Conservation (phyloP, 2,329 filamentous ascomycete species). For the Colletotrichum tamarilloi region DNA sequence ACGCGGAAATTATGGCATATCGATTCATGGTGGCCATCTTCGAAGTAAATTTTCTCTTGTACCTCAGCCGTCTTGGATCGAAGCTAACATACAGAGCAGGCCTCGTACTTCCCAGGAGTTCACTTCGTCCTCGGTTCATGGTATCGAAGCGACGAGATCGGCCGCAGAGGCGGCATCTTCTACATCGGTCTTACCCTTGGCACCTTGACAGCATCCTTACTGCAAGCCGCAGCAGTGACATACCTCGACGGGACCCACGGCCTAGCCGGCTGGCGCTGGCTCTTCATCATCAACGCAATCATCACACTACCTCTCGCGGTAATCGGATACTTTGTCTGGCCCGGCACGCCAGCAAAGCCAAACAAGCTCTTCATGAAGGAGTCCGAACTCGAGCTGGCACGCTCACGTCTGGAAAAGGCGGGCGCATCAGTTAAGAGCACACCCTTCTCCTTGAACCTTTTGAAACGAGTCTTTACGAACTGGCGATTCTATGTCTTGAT, state of each 20-base stretch:
- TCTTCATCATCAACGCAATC: slow-evolving; percentile 60
- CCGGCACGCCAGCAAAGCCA: slow-evolving; percentile 49
- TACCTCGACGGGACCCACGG: slow-evolving; percentile 56
- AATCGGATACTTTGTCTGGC: slow-evolving; percentile 12
- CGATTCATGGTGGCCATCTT: slow-evolving; percentile 53
- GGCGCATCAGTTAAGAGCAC: slow-evolving; percentile 52
- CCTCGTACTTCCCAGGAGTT: slow-evolving; percentile 53
- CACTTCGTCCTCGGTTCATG: slow-evolving; percentile 61
- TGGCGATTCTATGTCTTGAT: slow-evolving; percentile 63
- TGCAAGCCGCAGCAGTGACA: slow-evolving; percentile 55
- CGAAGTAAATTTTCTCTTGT: slow-evolving; percentile 50
- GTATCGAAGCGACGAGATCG: slow-evolving; percentile 70
- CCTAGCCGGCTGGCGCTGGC: slow-evolving; percentile 64
- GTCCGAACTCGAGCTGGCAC: slow-evolving; percentile 58
- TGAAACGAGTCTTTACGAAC: slow-evolving; percentile 49
- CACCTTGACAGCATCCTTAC: slow-evolving; percentile 62
- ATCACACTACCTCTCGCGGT: slow-evolving; percentile 20
- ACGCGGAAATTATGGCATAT: slow-evolving; percentile 56
- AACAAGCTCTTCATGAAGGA: slow-evolving; percentile 59
- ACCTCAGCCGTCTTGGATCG: slow-evolving; percentile 58
- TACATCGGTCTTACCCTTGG: slow-evolving; percentile 63
- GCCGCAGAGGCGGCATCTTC: slow-evolving; percentile 72
- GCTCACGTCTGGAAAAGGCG: slow-evolving; percentile 51
- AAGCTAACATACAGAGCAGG: background rate
- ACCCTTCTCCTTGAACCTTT: slow-evolving; percentile 44